Base-by-base conservation (phyloP, 1,284 basidiomycete genomes). In the Apiotrichum domesticum region DNA sequence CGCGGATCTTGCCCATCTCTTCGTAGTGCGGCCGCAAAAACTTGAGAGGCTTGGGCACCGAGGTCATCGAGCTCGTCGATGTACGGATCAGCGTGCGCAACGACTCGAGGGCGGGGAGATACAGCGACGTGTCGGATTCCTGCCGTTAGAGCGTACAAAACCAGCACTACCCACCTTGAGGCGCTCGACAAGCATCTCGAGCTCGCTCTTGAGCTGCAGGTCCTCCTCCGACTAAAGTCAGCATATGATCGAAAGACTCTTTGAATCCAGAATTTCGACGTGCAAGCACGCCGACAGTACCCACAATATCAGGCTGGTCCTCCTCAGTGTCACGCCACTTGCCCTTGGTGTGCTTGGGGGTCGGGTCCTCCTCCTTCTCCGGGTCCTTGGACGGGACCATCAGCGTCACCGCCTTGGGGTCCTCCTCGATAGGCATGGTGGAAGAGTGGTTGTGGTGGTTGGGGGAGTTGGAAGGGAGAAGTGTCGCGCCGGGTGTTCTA, bases 11-110 rank as follows among this genome's bases (percentile, higher is more conserved):
- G 73, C 93, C 90, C 54, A 99, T 82, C 62, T 87, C 88, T 44
- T 88, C 88, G 75, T 96, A 98, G 72, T 94, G 88, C 34, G 94
- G 95, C 59, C 94, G 87, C 49, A 99, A 83, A 79, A 98, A 99
- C 78, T 99, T 99, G 63, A 99, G 84, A 39, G 96, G 96, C 80
- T 99, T 98, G 3, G 96, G 96, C 11, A 99, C 96, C 13, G 91
- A 95, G n/a, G 96, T 99, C 95, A 99, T 98, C 6, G 93, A 98
- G 21, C 91, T 95, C 4, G 96, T 99, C 29, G 93, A 94, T 4
- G 96, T 98, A 69, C 92, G 82, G 69, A 98, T 98, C 42, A 98
- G 81, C 29, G 89, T 95, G 56, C 95, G 84, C 14, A 99, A 81
- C 2, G 91, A 92, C 79, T 98, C 96, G 35, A 99, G 82, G 15